Conservation (phyloP, 2,329 filamentous ascomycete genomes). For the Colletotrichum endophyticum region DNA sequence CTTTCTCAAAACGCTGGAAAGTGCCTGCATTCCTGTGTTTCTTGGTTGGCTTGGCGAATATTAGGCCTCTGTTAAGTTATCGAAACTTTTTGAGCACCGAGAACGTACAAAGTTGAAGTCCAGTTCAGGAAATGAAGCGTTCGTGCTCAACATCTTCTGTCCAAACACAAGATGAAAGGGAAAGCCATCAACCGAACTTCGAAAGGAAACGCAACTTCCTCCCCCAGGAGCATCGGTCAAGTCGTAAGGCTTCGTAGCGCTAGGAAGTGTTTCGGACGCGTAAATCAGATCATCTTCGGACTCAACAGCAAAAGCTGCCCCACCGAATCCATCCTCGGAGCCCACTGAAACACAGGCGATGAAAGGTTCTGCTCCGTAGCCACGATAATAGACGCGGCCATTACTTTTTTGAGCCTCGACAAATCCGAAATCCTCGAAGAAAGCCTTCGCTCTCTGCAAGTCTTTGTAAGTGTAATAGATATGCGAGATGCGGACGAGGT, state of each 20-base stretch:
- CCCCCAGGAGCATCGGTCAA: constrained; percentile 55
- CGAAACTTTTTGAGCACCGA: too few species aligned
- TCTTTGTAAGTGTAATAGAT: constrained; percentile 53
- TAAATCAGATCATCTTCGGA: constrained; percentile 58
- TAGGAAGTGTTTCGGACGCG: constrained; percentile 51
- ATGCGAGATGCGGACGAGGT: constrained; percentile 44
- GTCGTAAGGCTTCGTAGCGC: constrained; percentile 53
- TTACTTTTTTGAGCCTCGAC: constrained; percentile 38
- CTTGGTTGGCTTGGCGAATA: constrained; percentile 38
- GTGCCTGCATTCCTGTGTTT: constrained; percentile 46
- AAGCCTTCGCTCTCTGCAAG: constrained; percentile 43
- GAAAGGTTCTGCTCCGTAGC: constrained; percentile 66
- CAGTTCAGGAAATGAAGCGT: constrained; percentile 43
- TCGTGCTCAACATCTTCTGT: constrained; percentile 42
- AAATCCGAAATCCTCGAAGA: constrained; percentile 56
- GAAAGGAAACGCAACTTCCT: constrained; percentile 56
- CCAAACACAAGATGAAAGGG: constrained; percentile 63
- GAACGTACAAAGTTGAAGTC: constrained; percentile 49
- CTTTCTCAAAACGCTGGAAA: constrained; percentile 51
- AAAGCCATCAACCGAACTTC: constrained; percentile 59
- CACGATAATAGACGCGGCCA: constrained; percentile 61
- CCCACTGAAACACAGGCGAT: constrained; percentile 58
- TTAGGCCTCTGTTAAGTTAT: too few species aligned
- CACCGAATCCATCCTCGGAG: constrained; percentile 56
- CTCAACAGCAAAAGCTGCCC: constrained; percentile 63